A percentile compares a stretch with the other conserved stretches of the same genome.
Conservation (phyloP, 495 filamentous ascomycete species). For the Hyaloscypha finlandica region DNA sequence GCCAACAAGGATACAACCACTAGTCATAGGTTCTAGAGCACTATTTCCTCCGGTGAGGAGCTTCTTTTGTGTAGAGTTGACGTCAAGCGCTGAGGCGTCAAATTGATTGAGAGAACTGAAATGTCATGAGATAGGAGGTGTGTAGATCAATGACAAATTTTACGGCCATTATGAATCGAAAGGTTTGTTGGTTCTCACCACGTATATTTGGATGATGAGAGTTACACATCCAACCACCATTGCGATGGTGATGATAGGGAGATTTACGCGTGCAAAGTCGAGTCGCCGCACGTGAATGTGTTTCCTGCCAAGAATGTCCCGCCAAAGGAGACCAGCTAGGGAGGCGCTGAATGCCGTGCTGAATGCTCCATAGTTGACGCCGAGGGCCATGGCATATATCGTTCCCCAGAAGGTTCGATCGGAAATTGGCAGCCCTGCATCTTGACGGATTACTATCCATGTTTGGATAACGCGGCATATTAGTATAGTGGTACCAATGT, state of each 20-base stretch:
- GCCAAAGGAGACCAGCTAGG: conserved; percentile 65
- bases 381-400: conserved; percentile 67
- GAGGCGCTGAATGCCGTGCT: conserved; percentile 67
- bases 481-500: conserved; percentile 70
- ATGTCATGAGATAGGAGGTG: too few relatives aligned
- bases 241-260: conserved; percentile 66
- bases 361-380: conserved; percentile 70
- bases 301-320: conserved; percentile 64
- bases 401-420: conserved; percentile 66
- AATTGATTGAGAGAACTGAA: neutral
- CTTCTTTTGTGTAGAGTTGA: too few relatives aligned
- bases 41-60: neutral
- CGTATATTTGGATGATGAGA: conserved; percentile 61
- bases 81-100: too few relatives aligned
- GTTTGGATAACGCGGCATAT: conserved; percentile 64
- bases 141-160: too few relatives aligned
- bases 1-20: neutral
- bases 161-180: conserved; percentile 1
- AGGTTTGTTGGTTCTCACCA: conserved; percentile 37
- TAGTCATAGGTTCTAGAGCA: neutral
- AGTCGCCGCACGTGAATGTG: conserved; percentile 57
- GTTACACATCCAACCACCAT: conserved; percentile 63
- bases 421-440: conserved; percentile 6
- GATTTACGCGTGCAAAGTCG: conserved; percentile 64
- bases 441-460: conserved; percentile 58